Percentiles rank a stretch among this genome's conserved stretches.
Conservation (phyloP, 2,329 filamentous ascomycete species). For the Diaporthe sp. region DNA sequence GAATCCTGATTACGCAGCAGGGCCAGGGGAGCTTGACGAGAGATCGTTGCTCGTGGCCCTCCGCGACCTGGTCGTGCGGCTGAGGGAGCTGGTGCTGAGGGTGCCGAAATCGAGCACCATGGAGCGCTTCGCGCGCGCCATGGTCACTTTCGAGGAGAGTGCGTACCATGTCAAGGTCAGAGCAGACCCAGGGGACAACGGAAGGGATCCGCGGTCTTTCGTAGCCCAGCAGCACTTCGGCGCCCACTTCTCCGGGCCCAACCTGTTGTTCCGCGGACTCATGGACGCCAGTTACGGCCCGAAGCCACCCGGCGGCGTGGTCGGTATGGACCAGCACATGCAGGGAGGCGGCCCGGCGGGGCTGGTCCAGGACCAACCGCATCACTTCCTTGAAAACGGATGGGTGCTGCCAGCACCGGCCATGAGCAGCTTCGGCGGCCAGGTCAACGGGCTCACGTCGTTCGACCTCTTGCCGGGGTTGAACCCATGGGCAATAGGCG, state of each 20-base stretch:
- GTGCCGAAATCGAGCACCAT: slow-evolving; percentile 34
- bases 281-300: slow-evolving; percentile 18
- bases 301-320: neutral
- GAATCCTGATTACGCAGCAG: neutral
- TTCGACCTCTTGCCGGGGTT: neutral
- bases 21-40: neutral
- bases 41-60: neutral
- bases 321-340: neutral
- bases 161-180: slow-evolving; percentile 24
- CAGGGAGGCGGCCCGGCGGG: neutral
- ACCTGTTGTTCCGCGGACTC: slow-evolving; percentile 9
- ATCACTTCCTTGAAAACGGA: neutral
- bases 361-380: slow-evolving; percentile 3
- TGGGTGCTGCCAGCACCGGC: neutral
- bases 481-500: neutral
- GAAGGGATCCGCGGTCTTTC: neutral
- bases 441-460: neutral
- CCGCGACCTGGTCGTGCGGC: neutral
- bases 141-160: slow-evolving; percentile 37
- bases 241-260: neutral
- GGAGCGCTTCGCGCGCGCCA: slow-evolving; percentile 35
- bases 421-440: neutral
- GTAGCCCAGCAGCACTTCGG: neutral
- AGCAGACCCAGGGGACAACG: neutral
- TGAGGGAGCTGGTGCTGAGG: slow-evolving; percentile 23